Conservation (phyloP, 495 filamentous ascomycete species). For the Penicillium crystallinum region DNA sequence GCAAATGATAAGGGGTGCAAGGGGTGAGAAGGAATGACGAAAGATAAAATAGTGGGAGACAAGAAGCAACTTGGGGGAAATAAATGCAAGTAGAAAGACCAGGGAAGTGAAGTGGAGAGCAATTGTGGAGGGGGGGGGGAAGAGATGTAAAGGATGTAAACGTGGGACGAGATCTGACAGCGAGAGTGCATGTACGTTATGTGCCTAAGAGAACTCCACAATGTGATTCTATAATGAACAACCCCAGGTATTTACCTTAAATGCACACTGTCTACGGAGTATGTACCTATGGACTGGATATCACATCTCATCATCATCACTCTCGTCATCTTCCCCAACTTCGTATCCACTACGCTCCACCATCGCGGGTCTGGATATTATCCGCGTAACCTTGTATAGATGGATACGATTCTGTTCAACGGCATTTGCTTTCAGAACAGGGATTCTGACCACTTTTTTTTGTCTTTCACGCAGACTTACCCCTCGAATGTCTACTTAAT, state of each 20-base stretch:
- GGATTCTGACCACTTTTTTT: constrained; percentile 7
- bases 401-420: background rate
- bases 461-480: background rate
- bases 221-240: background rate
- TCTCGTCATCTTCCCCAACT: background rate
- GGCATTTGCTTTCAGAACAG: background rate
- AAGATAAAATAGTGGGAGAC: background rate
- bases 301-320: constrained; percentile 19
- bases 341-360: constrained; percentile 8
- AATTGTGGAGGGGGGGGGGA: constrained; percentile 6
- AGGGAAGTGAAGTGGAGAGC: background rate
- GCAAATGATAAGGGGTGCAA: constrained; percentile 1
- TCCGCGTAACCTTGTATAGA: background rate
- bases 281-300: too few relatives aligned
- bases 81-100: background rate
- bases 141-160: constrained; percentile 6
- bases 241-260: background rate
- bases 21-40: background rate
- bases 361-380: background rate
- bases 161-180: constrained; percentile 1
- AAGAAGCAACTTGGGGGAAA: background rate
- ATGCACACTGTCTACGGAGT: too few relatives aligned
- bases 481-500: background rate
- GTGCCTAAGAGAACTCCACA: background rate
- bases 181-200: background rate